Base-by-base conservation (phyloP, 2,329 filamentous ascomycete genomes). In the Annulohypoxylon truncatum region DNA sequence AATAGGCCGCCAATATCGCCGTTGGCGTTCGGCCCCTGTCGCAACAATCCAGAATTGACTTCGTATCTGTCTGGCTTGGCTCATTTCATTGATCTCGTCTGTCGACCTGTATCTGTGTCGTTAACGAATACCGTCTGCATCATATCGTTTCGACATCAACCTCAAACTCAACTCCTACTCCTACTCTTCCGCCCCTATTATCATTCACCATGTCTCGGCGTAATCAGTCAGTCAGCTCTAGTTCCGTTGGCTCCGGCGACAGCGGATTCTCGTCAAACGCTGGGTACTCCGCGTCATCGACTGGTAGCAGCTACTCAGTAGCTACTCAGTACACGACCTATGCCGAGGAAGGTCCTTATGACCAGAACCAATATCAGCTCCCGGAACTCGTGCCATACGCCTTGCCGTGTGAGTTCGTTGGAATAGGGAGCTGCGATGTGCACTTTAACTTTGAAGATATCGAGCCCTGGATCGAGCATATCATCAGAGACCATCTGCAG, bases 401-500 rank as follows among this genome's bases (percentile, higher is more conserved):
- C 24, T 75, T 84, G 20, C 79, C 79, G 10, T 86, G 84, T 76
- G 85, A 87, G 59, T 83, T 86, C 33, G 62, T 68, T 7, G 72
- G 69, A 4, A 76, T 80, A 20, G 46, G 56, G 1, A 20, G 47
- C 2, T 89, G 86, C 67, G 2, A 64, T 0, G 24, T 61, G 4
- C 65, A 29, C 0, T 87, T 86, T 66, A 33, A 63, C 4, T 67
- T 78, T 2, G 72, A 81, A 8, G 75, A 85, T 0, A 70, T 74
- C 20, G 69, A 77, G 0, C 55, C 13, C 2, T 88, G 85, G 85
- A 79, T 85, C 12, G 60, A 76, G 0, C 86, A 89, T 63, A 79
- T 82, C 26, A 56, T 73, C 1, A 24, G 65, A 0, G 71, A 76
- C 0, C 84, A 87, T 66, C 69, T 82, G 7, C 1, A 33, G 0